These are phyloP conservation scores for Vanrija pseudolonga DNA, from an alignment of 1,284 basidiomycete species.

Conservation along the genomic window DNA sequence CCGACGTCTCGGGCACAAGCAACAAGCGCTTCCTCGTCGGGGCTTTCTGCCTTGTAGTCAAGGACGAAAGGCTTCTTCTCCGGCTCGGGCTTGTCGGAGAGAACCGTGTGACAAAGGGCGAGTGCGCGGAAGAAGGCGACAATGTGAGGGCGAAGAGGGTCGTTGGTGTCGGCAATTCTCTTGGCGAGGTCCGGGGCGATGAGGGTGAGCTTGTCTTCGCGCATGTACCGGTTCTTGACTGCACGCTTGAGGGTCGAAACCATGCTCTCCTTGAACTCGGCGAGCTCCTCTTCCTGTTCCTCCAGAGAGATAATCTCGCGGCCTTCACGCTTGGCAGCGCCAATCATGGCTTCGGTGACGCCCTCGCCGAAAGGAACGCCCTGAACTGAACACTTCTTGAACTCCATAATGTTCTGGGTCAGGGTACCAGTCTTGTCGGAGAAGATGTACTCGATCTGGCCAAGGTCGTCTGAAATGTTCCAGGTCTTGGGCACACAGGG, in stretches of 20 bases:
- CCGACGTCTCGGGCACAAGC: slow-evolving; percentile 86
- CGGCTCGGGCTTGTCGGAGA: slow-evolving; percentile 66
- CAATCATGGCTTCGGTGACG: slow-evolving; percentile 89
- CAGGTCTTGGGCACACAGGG: slow-evolving; percentile 93
- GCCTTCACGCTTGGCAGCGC: slow-evolving; percentile 79
- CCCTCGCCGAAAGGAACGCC: slow-evolving; percentile 88
- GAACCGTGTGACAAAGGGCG: slow-evolving; percentile 86
- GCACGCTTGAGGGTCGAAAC: slow-evolving; percentile 65
- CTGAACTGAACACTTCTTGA: slow-evolving; percentile 88
- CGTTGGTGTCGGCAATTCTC: slow-evolving; percentile 63
- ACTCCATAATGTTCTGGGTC: slow-evolving; percentile 97
- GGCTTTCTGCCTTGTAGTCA: slow-evolving; percentile 90
- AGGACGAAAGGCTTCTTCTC: slow-evolving; percentile 63
- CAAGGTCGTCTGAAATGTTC: slow-evolving; percentile 97
- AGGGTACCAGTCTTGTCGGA: slow-evolving; percentile 97
- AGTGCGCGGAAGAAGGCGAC: slow-evolving; percentile 86
- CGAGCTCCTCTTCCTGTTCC: slow-evolving; percentile 66
- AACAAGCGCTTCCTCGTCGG: slow-evolving; percentile 89
- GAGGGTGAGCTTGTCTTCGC: slow-evolving; percentile 76
- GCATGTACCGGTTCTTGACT: slow-evolving; percentile 88
- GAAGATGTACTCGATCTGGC: slow-evolving; percentile 97
- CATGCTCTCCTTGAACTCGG: slow-evolving; percentile 71
- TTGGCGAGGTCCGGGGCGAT: slow-evolving; percentile 79
- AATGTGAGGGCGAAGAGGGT: slow-evolving; percentile 64
- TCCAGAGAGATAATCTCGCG: slow-evolving; percentile 63